A percentile compares a stretch with the other conserved stretches of the same genome.
Conservation (phyloP, 768 basidiomycete genomes). For the Leucocoprinus sp. region DNA sequence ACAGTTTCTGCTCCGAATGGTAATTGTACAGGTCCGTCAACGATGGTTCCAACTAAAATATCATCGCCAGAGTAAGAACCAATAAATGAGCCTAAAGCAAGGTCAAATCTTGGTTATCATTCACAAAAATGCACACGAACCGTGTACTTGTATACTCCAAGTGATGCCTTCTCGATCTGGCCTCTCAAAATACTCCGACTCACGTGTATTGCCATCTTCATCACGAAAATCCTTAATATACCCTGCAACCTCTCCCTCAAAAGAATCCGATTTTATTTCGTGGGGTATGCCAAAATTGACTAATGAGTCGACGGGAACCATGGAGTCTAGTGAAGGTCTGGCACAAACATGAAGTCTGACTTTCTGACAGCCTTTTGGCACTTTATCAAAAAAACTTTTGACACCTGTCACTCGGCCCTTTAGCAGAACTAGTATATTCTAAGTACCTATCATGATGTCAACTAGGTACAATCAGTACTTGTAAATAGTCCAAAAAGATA, state of each 20-base stretch:
- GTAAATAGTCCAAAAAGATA: background rate
- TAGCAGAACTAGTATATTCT: too few species aligned
- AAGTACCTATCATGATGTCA: too few species aligned
- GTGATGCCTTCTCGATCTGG: constrained; percentile 67
- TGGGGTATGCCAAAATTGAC: constrained; percentile 59
- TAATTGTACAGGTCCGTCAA: constrained; percentile 68
- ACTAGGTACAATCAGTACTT: too few species aligned
- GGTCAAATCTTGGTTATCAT: background rate
- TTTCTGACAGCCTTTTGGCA: constrained; percentile 25
- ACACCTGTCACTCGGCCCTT: too few species aligned
- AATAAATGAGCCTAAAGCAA: constrained; percentile 57
- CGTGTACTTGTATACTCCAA: constrained; percentile 90
- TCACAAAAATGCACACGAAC: constrained; percentile 32
- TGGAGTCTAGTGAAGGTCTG: constrained; percentile 50
- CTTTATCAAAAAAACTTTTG: too few species aligned
- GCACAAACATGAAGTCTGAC: constrained; percentile 68
- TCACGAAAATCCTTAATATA: constrained; percentile 73
- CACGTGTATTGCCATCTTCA: constrained; percentile 34
- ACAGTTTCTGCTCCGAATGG: constrained; percentile 80
- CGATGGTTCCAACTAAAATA: constrained; percentile 85
- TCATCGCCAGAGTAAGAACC: constrained; percentile 64
- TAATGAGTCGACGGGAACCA: constrained; percentile 46
- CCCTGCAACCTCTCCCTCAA: constrained; percentile 69
- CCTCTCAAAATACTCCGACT: constrained; percentile 67
- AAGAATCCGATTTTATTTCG: constrained; percentile 50